Evolutionary conservation across 768 basidiomycete genomes (phyloP).

Genomic region (Rhodotorula babjevae): DNA sequence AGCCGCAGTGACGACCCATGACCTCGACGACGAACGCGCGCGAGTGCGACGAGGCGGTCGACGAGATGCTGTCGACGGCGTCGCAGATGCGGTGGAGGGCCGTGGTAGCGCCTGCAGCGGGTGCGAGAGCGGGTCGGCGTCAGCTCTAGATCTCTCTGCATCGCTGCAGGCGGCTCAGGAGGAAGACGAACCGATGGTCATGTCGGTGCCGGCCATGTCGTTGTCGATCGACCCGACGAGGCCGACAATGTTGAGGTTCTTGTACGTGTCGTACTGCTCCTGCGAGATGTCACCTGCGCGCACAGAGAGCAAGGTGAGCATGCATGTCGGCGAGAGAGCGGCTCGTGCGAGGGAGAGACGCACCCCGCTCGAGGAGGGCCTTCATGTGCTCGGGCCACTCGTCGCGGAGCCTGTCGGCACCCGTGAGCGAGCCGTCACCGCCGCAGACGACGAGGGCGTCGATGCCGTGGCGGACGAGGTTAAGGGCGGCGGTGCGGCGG

Average conservation of each 20-base stretch:
- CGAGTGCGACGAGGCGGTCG: constrained; percentile 91
- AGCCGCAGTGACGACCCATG: constrained; percentile 99
- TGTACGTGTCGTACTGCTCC: constrained; percentile 64
- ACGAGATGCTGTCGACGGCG: constrained; percentile 95
- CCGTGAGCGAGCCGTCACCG: constrained; percentile 93
- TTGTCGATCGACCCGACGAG: constrained; percentile 99
- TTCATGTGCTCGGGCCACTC: constrained; percentile 89
- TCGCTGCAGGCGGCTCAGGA: too few species aligned
- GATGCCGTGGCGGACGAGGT: constrained; percentile 92
- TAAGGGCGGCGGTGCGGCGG: constrained; percentile 77
- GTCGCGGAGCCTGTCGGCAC: constrained; percentile 84
- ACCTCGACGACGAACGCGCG: constrained; percentile 97
- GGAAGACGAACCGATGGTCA: constrained; percentile 81
- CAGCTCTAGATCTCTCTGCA: too few species aligned
- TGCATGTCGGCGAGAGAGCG: neutral
- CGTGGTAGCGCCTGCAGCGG: constrained; percentile 64
- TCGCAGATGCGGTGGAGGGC: constrained; percentile 96
- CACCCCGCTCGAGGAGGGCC: constrained; percentile 62
- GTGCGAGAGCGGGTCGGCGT: too few species aligned
- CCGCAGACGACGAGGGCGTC: constrained; percentile 96
- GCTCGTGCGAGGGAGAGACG: too few species aligned
- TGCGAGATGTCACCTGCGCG: constrained; percentile 64
- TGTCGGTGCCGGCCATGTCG: constrained; percentile 95
- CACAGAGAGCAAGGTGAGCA: accelerated
- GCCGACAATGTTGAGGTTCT: constrained; percentile 92